phyloP scores from a whole-genome alignment of 1,139 yeast genomes.

The Yamadazyma epiphylla region DNA sequence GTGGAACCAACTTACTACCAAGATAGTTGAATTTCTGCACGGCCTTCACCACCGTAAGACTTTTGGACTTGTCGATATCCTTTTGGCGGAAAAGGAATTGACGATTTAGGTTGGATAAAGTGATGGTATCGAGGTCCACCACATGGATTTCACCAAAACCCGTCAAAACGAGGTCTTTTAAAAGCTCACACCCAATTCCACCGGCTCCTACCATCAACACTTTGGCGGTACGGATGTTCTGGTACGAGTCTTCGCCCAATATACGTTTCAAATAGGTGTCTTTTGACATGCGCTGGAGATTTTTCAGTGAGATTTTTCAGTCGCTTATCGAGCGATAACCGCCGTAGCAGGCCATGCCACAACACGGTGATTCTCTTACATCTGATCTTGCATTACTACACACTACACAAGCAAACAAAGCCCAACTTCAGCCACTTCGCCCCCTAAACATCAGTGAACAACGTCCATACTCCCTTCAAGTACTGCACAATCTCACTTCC shows the following conservation, averaged over 20 bases:
- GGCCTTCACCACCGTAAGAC: conserved; percentile 77
- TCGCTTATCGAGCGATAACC: no score
- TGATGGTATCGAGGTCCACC: conserved; percentile 93
- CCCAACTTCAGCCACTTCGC: no score
- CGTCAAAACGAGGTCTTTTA: conserved; percentile 77
- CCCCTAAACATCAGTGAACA: conserved; percentile 60
- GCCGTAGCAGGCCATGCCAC: no score
- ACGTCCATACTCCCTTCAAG: conserved; percentile 68
- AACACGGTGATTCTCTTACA: no score
- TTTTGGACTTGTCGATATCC: conserved; percentile 84
- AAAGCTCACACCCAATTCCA: conserved; percentile 96
- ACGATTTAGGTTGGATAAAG: conserved; percentile 84
- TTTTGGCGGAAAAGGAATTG: conserved; percentile 86
- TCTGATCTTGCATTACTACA: neutral
- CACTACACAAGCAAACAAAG: neutral
- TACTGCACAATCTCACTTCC: conserved; percentile 81
- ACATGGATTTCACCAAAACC: conserved; percentile 90
- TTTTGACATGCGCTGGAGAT: conserved; percentile 22
- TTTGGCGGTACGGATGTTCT: conserved; percentile 38
- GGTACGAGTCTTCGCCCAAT: conserved; percentile 37
- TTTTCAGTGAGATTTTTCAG: no score
- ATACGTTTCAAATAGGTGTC: conserved; percentile 43
- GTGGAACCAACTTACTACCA: conserved; percentile 64
- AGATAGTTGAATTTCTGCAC: conserved; percentile 75
- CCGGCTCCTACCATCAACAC: conserved; percentile 96